Evolutionary conservation across 2,329 filamentous ascomycete species (phyloP).

Genomic region (Parafenestella ontariensis): DNA sequence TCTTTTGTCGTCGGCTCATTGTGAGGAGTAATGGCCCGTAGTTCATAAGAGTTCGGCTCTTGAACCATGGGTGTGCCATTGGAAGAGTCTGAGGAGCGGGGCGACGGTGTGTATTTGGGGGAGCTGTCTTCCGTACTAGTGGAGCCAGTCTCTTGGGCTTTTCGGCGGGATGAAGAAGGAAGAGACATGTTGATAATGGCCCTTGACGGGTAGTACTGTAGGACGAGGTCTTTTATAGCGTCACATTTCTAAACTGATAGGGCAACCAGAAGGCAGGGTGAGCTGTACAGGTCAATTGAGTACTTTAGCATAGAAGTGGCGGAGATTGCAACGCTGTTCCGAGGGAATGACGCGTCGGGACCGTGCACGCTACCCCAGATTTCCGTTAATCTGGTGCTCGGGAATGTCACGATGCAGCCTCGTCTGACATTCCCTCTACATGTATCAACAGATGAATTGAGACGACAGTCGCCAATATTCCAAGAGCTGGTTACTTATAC

Average conservation of each 20-base stretch:
- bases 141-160: constrained; percentile 18
- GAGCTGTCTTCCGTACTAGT: constrained; percentile 31
- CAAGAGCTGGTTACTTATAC: too few species aligned
- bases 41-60: constrained; percentile 33
- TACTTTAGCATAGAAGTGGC: background rate
- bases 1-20: constrained; percentile 13
- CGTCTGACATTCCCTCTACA: background rate
- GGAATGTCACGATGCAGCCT: background rate
- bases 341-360: constrained; percentile 16
- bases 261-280: background rate
- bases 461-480: too few species aligned
- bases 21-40: constrained; percentile 26
- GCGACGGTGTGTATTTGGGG: constrained; percentile 30
- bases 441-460: too few species aligned
- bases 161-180: constrained; percentile 16
- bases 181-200: constrained; percentile 19
- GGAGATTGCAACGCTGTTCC: too few species aligned
- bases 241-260: constrained; percentile 4
- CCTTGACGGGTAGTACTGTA: background rate
- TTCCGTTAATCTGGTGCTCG: background rate
- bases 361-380: constrained; percentile 22
- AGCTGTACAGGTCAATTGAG: background rate
- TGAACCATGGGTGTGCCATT: constrained; percentile 13
- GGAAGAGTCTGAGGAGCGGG: constrained; percentile 24
- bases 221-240: background rate